Conservation (phyloP, 1,284 basidiomycete genomes). For the Ustanciosporium gigantosporum region DNA sequence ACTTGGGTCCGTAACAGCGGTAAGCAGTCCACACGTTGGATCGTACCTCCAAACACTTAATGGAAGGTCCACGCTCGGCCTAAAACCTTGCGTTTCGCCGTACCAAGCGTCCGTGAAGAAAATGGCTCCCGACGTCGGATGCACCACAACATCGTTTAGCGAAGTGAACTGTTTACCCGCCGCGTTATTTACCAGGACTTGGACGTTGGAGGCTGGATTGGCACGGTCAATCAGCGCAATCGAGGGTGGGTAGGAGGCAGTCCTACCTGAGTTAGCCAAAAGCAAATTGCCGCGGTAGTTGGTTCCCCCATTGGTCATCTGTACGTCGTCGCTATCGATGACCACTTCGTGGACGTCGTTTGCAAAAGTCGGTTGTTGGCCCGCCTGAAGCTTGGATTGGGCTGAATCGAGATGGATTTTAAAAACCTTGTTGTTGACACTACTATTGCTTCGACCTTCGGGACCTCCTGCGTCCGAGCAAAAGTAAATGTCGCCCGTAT, state of each 20-base stretch:
- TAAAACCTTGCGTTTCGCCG: conserved; percentile 13
- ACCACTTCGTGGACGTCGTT: conserved; percentile 1
- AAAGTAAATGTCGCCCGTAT: conserved; percentile 5
- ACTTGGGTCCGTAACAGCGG: conserved; percentile 71
- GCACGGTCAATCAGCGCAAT: conserved; percentile 68
- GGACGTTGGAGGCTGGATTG: not conserved
- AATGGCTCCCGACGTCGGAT: conserved; percentile 69
- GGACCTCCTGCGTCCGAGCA: conserved; percentile 8
- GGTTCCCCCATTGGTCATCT: conserved; percentile 66
- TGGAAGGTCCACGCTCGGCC: not conserved
- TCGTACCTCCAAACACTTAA: conserved; percentile 2
- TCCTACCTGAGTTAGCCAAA: conserved; percentile 72
- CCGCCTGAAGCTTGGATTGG: not conserved
- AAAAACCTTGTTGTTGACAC: conserved; percentile 7
- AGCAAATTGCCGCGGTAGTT: conserved; percentile 67
- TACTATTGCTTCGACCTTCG: not conserved
- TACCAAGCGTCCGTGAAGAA: conserved; percentile 74
- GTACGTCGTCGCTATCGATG: conserved; percentile 5
- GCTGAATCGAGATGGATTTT: not conserved
- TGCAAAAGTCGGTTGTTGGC: not conserved
- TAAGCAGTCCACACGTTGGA: conserved; percentile 66
- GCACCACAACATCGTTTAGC: conserved; percentile 76
- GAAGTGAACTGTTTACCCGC: conserved; percentile 80
- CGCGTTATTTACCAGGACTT: conserved; percentile 64
- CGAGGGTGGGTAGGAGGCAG: conserved; percentile 67